These are phyloP conservation scores for Gremmenia infestans DNA, from an alignment of 2,329 filamentous ascomycete species.

Conservation along the genomic window DNA sequence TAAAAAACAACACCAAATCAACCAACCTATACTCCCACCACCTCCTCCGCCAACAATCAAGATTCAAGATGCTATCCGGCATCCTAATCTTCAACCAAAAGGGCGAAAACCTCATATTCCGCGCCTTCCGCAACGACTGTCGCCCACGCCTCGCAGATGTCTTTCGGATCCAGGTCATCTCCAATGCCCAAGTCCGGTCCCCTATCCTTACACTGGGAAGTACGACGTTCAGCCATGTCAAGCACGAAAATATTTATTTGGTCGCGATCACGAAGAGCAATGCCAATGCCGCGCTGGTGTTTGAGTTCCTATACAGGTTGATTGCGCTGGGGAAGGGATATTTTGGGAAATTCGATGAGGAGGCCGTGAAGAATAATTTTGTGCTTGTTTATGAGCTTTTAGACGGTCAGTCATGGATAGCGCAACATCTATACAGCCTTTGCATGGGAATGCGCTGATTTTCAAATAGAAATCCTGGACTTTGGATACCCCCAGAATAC, in stretches of 20 bases:
- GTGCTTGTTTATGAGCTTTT: slow-evolving; percentile 96
- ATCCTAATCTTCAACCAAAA: slow-evolving; percentile 99
- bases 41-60: neutral
- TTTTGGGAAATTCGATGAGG: slow-evolving; percentile 98
- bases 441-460: slow-evolving; percentile 10
- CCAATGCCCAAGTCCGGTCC: slow-evolving; percentile 93
- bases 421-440: neutral
- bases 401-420: slow-evolving; percentile 58
- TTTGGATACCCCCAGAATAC: slow-evolving; percentile 99
- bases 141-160: slow-evolving; percentile 95
- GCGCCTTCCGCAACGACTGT: slow-evolving; percentile 97
- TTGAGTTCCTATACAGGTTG: slow-evolving; percentile 94
- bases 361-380: slow-evolving; percentile 99
- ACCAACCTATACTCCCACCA: slow-evolving; percentile 1
- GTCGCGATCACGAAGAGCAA: slow-evolving; percentile 98
- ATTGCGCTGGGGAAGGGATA: slow-evolving; percentile 89
- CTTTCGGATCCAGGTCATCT: slow-evolving; percentile 99
- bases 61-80: slow-evolving; percentile 78
- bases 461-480: slow-evolving; percentile 78
- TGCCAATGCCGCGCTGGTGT: slow-evolving; percentile 95
- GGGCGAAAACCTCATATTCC: slow-evolving; percentile 99
- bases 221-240: slow-evolving; percentile 99
- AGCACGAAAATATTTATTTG: slow-evolving; percentile 98
- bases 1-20: neutral
- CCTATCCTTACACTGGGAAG: slow-evolving; percentile 95